These are phyloP conservation scores for Drosera spatulata DNA, from an alignment of 179 eudicot genomes.

Conservation along the genomic window DNA sequence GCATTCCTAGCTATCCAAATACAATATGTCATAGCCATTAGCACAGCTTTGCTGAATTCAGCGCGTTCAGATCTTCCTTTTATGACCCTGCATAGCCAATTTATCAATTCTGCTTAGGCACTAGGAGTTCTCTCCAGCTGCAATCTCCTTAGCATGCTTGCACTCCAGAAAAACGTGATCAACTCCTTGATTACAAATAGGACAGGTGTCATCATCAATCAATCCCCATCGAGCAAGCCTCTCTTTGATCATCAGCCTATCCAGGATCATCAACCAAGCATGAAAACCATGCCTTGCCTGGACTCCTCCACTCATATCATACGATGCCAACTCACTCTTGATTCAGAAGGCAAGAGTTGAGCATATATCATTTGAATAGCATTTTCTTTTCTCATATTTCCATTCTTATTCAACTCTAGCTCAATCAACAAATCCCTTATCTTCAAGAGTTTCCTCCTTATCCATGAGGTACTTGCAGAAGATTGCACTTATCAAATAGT, in stretches of 20 bases:
- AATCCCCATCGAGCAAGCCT: no score
- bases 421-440: neutral
- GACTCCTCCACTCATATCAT: no score
- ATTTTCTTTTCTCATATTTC: neutral
- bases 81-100: neutral
- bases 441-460: neutral
- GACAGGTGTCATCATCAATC: no score
- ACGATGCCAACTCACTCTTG: no score
- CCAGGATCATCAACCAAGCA: no score
- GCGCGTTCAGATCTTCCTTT: no score
- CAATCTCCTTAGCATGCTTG: no score
- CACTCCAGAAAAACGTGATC: no score
- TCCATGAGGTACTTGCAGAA: neutral
- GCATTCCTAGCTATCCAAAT: neutral
- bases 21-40: neutral
- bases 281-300: no score
- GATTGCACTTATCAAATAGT: neutral
- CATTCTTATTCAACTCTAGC: neutral
- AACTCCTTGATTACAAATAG: no score
- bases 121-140: no score
- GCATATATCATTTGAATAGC: neutral
- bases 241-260: no score
- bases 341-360: neutral
- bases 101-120: neutral
- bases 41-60: neutral